Evolutionary conservation across 306 rosid species (phyloP).

Genomic region (Medicago arabica): DNA sequence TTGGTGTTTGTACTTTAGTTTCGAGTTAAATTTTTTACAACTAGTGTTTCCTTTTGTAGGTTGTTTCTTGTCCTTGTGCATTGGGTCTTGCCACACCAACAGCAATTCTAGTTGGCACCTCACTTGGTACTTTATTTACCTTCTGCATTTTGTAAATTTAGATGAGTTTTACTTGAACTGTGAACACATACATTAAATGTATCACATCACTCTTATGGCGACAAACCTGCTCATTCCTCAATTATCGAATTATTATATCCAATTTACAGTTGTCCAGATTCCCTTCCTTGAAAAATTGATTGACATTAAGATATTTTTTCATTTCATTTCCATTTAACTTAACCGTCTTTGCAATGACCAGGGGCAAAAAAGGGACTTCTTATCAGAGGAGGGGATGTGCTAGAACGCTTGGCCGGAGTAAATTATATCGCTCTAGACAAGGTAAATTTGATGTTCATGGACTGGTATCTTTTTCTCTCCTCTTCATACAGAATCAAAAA

Average conservation of each 20-base stretch:
- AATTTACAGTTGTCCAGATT: slow-evolving; percentile 17
- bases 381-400: slow-evolving; percentile 94
- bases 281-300: slow-evolving; percentile 8
- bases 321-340: slow-evolving; percentile 2
- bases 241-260: slow-evolving; percentile 33
- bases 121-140: slow-evolving; percentile 67
- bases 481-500: neutral
- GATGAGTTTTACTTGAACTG: slow-evolving; percentile 24
- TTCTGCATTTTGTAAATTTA: slow-evolving; percentile 28
- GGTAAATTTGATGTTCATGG: slow-evolving; percentile 49
- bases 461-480: slow-evolving; percentile 13
- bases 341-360: slow-evolving; percentile 47
- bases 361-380: slow-evolving; percentile 99
- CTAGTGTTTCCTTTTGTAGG: slow-evolving; percentile 57
- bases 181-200: slow-evolving; percentile 15
- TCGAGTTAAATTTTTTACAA: neutral
- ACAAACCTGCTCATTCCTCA: slow-evolving; percentile 23
- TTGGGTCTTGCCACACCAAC: slow-evolving; percentile 99
- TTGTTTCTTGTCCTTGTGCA: slow-evolving; percentile 98
- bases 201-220: slow-evolving; percentile 18
- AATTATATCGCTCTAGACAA: slow-evolving; percentile 87
- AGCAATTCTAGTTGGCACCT: slow-evolving; percentile 96
- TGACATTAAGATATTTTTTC: slow-evolving; percentile 25
- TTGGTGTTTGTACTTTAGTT: slow-evolving; percentile 27
- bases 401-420: slow-evolving; percentile 82